Percentiles rank a stretch among this genome's conserved stretches.
phyloP scores from a whole-genome alignment of 1,139 yeast species.

The Geotrichum europaeum region DNA sequence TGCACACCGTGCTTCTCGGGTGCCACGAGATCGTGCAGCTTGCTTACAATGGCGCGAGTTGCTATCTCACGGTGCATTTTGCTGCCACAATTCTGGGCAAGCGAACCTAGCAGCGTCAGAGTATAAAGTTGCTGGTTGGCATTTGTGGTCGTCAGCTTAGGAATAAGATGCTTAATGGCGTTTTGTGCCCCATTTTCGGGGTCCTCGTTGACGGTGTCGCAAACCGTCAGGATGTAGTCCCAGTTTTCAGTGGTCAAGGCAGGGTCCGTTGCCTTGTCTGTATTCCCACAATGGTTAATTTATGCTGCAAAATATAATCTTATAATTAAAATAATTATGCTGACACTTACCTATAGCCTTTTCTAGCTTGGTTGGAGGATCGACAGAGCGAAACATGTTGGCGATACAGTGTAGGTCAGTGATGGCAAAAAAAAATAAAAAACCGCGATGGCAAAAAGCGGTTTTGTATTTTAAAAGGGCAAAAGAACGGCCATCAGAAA shows the following conservation, averaged over 20 bases:
- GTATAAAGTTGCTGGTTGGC: constrained; percentile 79
- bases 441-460: neutral
- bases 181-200: constrained; percentile 59
- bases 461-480: neutral
- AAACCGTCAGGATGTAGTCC: constrained; percentile 74
- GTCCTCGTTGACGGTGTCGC: constrained; percentile 68
- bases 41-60: constrained; percentile 52
- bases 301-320: neutral
- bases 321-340: neutral
- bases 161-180: constrained; percentile 47
- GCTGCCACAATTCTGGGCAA: constrained; percentile 93
- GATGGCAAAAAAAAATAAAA: neutral
- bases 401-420: neutral
- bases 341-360: constrained; percentile 20
- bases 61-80: constrained; percentile 79
- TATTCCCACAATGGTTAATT: neutral
- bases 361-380: constrained; percentile 22
- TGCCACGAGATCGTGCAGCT: constrained; percentile 49
- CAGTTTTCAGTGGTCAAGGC: constrained; percentile 81
- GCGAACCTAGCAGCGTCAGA: constrained; percentile 53
- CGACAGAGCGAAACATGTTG: constrained; percentile 25
- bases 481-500: neutral
- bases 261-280: constrained; percentile 71
- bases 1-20: constrained; percentile 55
- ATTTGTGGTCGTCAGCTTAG: constrained; percentile 54